Evolutionary conservation across 768 basidiomycete genomes (phyloP).

Genomic region (Phanerochaete sordida): DNA sequence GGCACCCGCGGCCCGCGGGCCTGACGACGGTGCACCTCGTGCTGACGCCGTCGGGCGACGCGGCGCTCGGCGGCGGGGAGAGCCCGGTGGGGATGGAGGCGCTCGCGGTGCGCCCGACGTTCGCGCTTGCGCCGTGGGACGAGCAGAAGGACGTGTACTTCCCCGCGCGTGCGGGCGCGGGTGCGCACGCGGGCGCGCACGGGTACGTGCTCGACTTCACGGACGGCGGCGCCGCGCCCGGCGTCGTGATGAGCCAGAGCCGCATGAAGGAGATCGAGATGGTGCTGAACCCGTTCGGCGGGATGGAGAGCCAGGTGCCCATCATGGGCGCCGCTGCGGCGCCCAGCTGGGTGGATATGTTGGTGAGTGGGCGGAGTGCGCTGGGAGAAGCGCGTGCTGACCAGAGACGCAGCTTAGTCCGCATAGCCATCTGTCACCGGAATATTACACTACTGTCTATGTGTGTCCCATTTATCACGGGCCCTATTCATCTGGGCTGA

Average conservation of each 20-base stretch:
- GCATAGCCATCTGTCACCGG: conserved; percentile 41
- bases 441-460: conserved; percentile 65
- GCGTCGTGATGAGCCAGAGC: conserved; percentile 70
- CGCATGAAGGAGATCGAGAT: conserved; percentile 72
- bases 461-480: conserved; percentile 36
- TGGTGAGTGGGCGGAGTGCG: conserved; percentile 38
- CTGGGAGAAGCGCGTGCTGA: neutral
- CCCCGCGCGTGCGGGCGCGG: conserved; percentile 38
- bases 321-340: conserved; percentile 40
- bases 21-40: conserved; percentile 33
- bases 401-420: conserved; percentile 48
- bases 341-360: conserved; percentile 63
- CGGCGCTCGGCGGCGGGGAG: conserved; percentile 33
- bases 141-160: conserved; percentile 50
- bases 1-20: conserved; percentile 37
- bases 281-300: conserved; percentile 54
- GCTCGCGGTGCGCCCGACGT: conserved; percentile 43
- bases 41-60: conserved; percentile 18
- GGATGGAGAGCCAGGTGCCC: conserved; percentile 35
- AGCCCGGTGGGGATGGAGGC: conserved; percentile 15
- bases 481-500: neutral
- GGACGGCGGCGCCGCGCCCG: conserved; percentile 40
- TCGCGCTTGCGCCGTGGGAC: conserved; percentile 45
- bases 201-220: conserved; percentile 78
- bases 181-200: conserved; percentile 22